A percentile compares a stretch with the other conserved stretches of the same genome.
Conservation (phyloP, 2,329 filamentous ascomycete genomes). For the Claviceps lovelessii region DNA sequence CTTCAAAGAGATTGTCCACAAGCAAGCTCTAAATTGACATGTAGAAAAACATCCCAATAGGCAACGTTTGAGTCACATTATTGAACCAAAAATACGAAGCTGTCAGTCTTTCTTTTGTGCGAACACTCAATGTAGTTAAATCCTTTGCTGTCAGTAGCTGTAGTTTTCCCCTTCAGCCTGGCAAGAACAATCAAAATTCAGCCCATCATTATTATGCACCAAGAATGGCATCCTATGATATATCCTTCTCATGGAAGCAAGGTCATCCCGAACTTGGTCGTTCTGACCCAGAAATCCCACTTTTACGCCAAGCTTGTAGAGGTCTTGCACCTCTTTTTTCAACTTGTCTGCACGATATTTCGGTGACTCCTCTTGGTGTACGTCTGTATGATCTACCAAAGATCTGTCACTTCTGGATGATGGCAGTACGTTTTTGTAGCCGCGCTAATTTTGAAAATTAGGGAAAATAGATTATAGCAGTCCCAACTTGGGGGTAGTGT, state of each 20-base stretch:
- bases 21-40: no score
- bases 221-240: neutral
- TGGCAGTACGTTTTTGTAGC: neutral
- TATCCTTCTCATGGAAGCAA: slow-evolving; percentile 1
- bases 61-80: no score
- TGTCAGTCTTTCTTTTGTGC: no score
- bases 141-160: neutral
- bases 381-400: no score
- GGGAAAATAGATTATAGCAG: neutral
- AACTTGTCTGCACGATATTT: neutral
- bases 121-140: no score
- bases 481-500: neutral
- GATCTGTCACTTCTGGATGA: neutral
- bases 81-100: no score
- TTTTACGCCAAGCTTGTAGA: slow-evolving; percentile 2
- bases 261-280: slow-evolving; percentile 1
- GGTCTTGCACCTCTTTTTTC: slow-evolving; percentile 1
- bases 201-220: neutral
- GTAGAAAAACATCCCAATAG: no score
- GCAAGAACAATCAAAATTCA: neutral
- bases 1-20: no score
- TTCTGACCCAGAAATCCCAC: slow-evolving; percentile 1
- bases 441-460: neutral
- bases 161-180: neutral
- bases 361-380: neutral